Evolutionary conservation across 768 basidiomycete species (phyloP).

Genomic region (Rhodotorula paludigena): DNA sequence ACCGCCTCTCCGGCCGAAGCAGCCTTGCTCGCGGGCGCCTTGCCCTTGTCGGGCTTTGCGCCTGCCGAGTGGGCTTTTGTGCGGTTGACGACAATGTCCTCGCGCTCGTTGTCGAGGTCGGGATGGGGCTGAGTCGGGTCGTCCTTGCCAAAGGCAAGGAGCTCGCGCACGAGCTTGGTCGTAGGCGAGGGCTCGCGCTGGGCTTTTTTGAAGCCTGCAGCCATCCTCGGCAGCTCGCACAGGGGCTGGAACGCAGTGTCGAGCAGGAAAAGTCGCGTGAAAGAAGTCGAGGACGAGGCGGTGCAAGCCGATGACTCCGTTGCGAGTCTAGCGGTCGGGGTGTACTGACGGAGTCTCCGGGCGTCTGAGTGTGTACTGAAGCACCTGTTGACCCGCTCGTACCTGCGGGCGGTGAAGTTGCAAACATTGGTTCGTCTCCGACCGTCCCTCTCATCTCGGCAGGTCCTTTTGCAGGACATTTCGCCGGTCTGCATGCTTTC

Average conservation of each 20-base stretch:
- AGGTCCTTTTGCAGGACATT: too few species aligned
- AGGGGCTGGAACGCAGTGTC: not conserved
- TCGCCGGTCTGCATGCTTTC: too few species aligned
- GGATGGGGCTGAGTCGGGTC: not conserved
- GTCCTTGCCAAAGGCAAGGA: conserved; percentile 26
- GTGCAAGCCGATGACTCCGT: too few species aligned
- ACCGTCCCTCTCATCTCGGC: too few species aligned
- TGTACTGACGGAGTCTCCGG: too few species aligned
- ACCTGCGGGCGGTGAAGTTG: too few species aligned
- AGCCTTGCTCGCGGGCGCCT: too few species aligned
- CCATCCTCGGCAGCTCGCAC: not conserved
- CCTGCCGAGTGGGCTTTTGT: not conserved
- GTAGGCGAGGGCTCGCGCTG: not conserved
- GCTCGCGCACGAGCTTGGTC: conserved; percentile 27
- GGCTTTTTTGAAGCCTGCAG: not conserved
- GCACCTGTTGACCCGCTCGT: too few species aligned
- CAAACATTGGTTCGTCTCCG: too few species aligned
- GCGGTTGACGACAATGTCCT: conserved; percentile 15
- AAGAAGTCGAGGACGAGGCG: not conserved
- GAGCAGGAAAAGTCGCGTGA: not conserved
- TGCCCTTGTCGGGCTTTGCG: not conserved
- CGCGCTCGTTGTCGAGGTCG: conserved; percentile 20
- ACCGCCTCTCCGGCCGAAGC: not conserved
- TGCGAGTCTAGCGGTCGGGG: too few species aligned
- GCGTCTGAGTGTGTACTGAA: too few species aligned